Conservation (phyloP, 306 rosid species). For the Arachis stenosperma region DNA sequence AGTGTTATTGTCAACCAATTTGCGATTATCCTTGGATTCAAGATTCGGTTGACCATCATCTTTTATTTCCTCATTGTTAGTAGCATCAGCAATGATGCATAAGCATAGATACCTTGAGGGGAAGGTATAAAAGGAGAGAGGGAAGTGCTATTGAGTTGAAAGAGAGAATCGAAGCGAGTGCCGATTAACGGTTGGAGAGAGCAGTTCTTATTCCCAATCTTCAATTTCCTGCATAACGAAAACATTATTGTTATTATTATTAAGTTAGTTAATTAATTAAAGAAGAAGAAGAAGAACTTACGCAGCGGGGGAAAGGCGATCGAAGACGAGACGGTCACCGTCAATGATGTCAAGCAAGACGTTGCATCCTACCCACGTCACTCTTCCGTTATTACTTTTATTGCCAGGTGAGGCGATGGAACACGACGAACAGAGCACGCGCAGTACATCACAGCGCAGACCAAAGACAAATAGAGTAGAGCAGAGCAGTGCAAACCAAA, state of each 20-base stretch:
- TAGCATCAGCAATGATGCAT: no score
- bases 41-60: slow-evolving; percentile 38
- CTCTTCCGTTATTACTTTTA: slow-evolving; percentile 33
- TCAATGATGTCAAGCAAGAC: slow-evolving; percentile 92
- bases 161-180: slow-evolving; percentile 73
- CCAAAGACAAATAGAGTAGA: no score
- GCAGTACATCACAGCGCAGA: no score
- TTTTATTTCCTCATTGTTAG: not conserved
- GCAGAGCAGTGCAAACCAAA: no score
- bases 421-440: no score
- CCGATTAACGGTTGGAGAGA: slow-evolving; percentile 77
- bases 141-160: slow-evolving; percentile 70
- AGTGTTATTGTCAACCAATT: not conserved
- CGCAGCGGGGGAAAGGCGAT: slow-evolving; percentile 84
- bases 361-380: slow-evolving; percentile 88
- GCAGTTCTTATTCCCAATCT: slow-evolving; percentile 47
- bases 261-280: not conserved
- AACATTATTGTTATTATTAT: no score
- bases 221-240: no score
- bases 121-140: slow-evolving; percentile 51
- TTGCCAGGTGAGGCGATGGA: not conserved
- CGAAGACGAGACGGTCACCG: slow-evolving; percentile 89
- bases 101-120: slow-evolving; percentile 46
- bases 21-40: slow-evolving; percentile 76
- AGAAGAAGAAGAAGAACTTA: slow-evolving; percentile 34